Evolutionary conservation across 1,139 yeast species (phyloP), one percentile per base, ranked within the genome.

Genomic region (Zygosaccharomyces sapae): DNA sequence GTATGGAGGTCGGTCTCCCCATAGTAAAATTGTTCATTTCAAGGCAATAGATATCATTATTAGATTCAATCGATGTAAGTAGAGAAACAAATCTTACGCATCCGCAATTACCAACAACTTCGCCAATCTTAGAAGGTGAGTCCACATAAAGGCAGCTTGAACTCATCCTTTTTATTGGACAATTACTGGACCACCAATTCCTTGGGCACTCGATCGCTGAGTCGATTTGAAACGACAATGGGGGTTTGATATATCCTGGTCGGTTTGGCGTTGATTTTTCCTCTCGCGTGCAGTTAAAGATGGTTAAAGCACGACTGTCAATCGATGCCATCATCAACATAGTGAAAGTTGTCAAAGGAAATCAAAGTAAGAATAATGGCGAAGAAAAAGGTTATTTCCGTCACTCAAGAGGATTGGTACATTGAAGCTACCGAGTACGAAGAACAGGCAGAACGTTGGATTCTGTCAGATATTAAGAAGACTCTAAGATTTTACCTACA

Each of bases 361-460:
- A n/a, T n/a, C n/a, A n/a, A n/a, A n/a, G n/a, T n/a, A n/a, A n/a
- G n/a, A n/a, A n/a, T 42, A 3, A 35, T 37, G 40, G 40, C 31
- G 19, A 37, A 37, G 18, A 37, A 37, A 31, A 37, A 37, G 16
- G 40, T 24, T 6, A 24, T 30, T 10, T 13, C 42, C 13, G 49
- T 51, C 8, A 57, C 61, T 3, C 65, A 58, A 42, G 60, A 60
- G 33, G 68, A 65, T 45, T 65, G 49, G 38, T 66, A 63, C 42
- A 50, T 51, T 9, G 63, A 60, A 40, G 69, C 62, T 4, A 57
- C 59, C 1, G 54, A 55, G 4, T 52, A 46, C 36, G 69, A 66
- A 49, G 68, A 64, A 41, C 65, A 63, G 39, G 69, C 65, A 12
- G 69, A 64, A 43, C 55, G 69, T 42, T 66, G 68, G 68, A 46